These are phyloP conservation scores for Aureobasidium sp. DNA, from an alignment of 2,329 filamentous ascomycete species.

Conservation along the genomic window DNA sequence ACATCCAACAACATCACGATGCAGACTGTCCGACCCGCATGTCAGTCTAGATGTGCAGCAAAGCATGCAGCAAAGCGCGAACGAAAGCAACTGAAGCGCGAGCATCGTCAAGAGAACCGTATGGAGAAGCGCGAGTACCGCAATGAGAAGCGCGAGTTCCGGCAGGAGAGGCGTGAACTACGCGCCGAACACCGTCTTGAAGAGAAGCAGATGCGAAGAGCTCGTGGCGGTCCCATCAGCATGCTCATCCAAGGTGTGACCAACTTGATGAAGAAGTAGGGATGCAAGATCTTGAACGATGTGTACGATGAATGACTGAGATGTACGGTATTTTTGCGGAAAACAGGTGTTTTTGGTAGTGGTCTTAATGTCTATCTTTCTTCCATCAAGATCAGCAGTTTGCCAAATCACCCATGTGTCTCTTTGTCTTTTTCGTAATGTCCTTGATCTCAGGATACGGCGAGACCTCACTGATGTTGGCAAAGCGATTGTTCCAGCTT, in stretches of 20 bases:
- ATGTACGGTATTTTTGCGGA: background rate
- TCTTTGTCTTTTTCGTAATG: background rate
- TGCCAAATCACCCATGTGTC: background rate
- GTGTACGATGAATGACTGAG: background rate
- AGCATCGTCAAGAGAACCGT: background rate
- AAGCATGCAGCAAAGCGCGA: background rate
- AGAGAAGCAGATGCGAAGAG: background rate
- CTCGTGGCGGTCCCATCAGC: background rate
- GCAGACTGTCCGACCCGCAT: background rate
- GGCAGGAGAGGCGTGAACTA: slow-evolving; percentile 2
- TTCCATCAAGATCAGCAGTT: background rate
- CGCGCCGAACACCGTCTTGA: background rate
- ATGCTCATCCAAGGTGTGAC: slow-evolving; percentile 1
- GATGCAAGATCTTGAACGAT: background rate
- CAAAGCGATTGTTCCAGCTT: slow-evolving; percentile 22
- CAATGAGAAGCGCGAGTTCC: slow-evolving; percentile 1
- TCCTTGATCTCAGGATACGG: slow-evolving; percentile 1
- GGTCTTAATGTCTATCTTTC: background rate
- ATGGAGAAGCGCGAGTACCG: background rate
- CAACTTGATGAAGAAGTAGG: background rate
- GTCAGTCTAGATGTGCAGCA: background rate
- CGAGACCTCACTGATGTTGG: background rate
- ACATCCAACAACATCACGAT: background rate
- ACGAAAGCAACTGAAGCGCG: background rate
- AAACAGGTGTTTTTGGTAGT: background rate